phyloP scores from a whole-genome alignment of 768 basidiomycete species.

The Mycena latifolia region DNA sequence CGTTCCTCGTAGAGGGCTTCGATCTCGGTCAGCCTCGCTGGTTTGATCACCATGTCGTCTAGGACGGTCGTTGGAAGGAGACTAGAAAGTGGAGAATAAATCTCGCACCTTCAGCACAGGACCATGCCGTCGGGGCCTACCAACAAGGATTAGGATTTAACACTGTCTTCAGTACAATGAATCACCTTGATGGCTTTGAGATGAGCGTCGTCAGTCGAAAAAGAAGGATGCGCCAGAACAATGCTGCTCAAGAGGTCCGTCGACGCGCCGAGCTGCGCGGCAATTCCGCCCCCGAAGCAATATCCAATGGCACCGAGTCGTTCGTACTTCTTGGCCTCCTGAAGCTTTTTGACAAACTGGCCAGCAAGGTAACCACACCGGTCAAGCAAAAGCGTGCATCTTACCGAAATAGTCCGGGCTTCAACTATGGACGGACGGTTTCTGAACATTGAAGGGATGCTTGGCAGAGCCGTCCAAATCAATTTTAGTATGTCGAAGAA shows the following conservation, averaged over 20 bases:
- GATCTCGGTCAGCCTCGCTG: conserved; percentile 34
- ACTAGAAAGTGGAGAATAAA: not conserved
- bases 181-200: conserved; percentile 29
- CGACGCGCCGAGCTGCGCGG: conserved; percentile 9
- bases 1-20: conserved; percentile 53
- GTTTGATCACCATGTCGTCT: conserved; percentile 31
- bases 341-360: conserved; percentile 53
- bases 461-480: conserved; percentile 40
- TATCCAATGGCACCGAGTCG: conserved; percentile 57
- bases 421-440: conserved; percentile 50
- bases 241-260: conserved; percentile 27
- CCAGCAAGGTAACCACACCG: not conserved
- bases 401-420: conserved; percentile 47
- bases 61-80: not conserved
- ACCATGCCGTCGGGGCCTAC: conserved; percentile 32
- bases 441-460: conserved; percentile 44
- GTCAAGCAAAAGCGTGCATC: conserved; percentile 4
- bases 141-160: not conserved
- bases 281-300: conserved; percentile 31
- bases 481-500: conserved; percentile 45
- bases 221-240: conserved; percentile 26
- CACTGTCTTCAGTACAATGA: not conserved
- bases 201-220: conserved; percentile 4
- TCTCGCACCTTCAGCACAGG: conserved; percentile 11
- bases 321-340: conserved; percentile 54